Evolutionary conservation across 2,329 filamentous ascomycete genomes (phyloP).

Genomic region (Berkeleyomyces basicola): DNA sequence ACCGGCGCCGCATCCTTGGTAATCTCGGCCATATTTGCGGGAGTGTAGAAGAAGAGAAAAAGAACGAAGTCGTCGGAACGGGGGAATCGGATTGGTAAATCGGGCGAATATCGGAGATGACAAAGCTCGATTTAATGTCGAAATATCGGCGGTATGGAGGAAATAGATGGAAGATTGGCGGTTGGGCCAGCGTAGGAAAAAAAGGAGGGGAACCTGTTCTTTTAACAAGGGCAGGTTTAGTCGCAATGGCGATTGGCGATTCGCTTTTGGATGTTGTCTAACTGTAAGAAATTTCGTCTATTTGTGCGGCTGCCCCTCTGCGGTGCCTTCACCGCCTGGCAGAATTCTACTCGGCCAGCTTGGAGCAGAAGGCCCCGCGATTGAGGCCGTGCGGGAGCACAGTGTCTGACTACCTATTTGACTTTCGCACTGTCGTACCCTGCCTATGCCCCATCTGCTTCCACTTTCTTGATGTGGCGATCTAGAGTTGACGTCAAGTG

Average conservation of each 20-base stretch:
- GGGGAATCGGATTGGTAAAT: background rate
- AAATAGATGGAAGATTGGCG: background rate
- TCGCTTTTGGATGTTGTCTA: constrained; percentile 11
- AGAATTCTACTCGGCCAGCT: constrained; percentile 2
- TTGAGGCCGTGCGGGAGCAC: background rate
- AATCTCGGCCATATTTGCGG: constrained; percentile 36
- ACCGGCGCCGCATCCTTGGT: constrained; percentile 49
- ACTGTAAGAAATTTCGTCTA: constrained; percentile 13
- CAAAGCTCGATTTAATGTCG: background rate
- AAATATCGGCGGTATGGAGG: background rate
- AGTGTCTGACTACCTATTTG: background rate
- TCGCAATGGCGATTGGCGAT: constrained; percentile 10
- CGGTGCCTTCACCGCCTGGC: constrained; percentile 11
- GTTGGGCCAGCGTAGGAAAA: background rate
- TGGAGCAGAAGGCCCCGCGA: constrained; percentile 6
- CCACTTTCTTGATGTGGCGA: background rate
- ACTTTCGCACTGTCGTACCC: constrained; percentile 3
- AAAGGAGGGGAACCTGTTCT: background rate
- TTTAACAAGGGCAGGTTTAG: constrained; percentile 3
- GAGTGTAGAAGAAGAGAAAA: background rate
- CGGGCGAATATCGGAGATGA: background rate
- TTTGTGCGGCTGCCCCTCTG: constrained; percentile 14
- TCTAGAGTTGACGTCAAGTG: background rate
- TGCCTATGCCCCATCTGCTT: background rate
- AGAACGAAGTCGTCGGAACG: background rate